A percentile compares a stretch with the other conserved stretches of the same genome.
These are phyloP conservation scores for Panaeolus papilionaceus DNA, from an alignment of 768 basidiomycete genomes.

Conservation along the genomic window DNA sequence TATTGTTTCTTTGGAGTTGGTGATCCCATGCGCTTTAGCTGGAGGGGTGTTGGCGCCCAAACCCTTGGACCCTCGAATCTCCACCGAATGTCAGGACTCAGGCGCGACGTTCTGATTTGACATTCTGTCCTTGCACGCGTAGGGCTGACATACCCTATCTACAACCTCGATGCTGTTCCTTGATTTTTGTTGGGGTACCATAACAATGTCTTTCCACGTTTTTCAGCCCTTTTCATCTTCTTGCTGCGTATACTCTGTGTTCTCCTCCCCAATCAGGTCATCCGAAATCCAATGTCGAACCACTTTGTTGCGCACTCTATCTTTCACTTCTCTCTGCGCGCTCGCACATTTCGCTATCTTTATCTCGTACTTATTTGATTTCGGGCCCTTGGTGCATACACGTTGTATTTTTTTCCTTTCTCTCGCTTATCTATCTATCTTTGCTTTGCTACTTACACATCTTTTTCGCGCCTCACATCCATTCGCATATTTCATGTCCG, in stretches of 20 bases:
- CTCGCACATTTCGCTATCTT: conserved; percentile 11
- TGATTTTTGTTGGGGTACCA: not conserved
- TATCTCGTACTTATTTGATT: conserved; percentile 1
- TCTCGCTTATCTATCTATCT: conserved; percentile 5
- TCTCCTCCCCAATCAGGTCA: not conserved
- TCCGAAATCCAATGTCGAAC: not conserved
- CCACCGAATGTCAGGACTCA: not conserved
- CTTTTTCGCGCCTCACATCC: not conserved
- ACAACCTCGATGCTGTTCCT: no score
- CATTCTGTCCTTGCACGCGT: not conserved
- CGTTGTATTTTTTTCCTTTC: not conserved
- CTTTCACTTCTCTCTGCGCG: not conserved
- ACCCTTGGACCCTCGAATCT: not conserved
- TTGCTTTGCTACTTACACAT: not conserved
- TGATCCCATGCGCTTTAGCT: not conserved
- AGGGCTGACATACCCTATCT: no score
- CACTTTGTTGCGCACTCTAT: not conserved
- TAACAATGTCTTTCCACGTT: conserved; percentile 9
- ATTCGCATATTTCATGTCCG: not conserved
- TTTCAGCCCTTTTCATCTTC: not conserved
- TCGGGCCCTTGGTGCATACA: not conserved
- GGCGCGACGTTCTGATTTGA: not conserved
- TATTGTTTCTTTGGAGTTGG: not conserved
- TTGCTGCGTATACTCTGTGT: not conserved
- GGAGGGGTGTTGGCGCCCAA: conserved; percentile 1